These are phyloP conservation scores for Lupinus albus DNA, from an alignment of 306 rosid species.

Conservation along the genomic window DNA sequence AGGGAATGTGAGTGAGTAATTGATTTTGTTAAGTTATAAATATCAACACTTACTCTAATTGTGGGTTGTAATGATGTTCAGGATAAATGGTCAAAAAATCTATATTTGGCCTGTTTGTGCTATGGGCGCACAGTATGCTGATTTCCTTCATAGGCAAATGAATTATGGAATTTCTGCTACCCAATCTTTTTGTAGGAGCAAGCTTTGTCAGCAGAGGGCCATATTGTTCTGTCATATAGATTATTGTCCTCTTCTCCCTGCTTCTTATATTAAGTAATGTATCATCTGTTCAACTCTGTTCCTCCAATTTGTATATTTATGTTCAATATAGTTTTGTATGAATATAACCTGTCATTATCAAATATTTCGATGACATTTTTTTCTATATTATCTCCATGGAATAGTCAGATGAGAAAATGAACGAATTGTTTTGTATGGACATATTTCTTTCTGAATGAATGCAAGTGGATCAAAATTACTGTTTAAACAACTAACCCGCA, in stretches of 20 bases:
- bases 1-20: slow-evolving; percentile 2
- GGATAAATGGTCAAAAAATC: slow-evolving; percentile 97
- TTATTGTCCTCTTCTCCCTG: slow-evolving; percentile 27
- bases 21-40: slow-evolving; percentile 35
- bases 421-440: background rate
- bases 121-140: slow-evolving; percentile 90
- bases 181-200: slow-evolving; percentile 30
- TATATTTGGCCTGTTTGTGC: slow-evolving; percentile 79
- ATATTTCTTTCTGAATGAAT: background rate
- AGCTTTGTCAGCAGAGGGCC: slow-evolving; percentile 31
- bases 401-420: background rate
- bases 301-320: slow-evolving; percentile 22
- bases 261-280: slow-evolving; percentile 30
- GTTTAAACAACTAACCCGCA: no score
- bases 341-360: slow-evolving; percentile 10
- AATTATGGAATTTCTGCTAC: slow-evolving; percentile 26
- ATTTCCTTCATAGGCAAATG: slow-evolving; percentile 31
- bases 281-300: slow-evolving; percentile 15
- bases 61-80: slow-evolving; percentile 43
- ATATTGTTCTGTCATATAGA: slow-evolving; percentile 31
- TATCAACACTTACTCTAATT: slow-evolving; percentile 1
- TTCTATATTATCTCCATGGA: background rate
- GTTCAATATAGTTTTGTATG: slow-evolving; percentile 5
- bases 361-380: background rate
- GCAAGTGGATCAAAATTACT: background rate